These are phyloP conservation scores for Eucalyptus albens DNA, from an alignment of 345 rosid species.

Conservation along the genomic window DNA sequence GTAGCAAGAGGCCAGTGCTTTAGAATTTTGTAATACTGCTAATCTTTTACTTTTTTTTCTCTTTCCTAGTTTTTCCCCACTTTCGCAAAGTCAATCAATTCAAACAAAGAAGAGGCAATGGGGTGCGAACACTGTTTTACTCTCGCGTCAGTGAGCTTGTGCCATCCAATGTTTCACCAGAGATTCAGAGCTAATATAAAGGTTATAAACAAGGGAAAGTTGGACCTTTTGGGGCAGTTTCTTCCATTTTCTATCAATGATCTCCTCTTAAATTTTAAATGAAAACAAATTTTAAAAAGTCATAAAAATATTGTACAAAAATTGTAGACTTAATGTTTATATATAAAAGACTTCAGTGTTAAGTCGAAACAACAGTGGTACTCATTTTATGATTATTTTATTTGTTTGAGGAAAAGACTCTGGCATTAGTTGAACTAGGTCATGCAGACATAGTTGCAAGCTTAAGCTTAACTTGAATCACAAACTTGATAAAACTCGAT, in stretches of 20 bases:
- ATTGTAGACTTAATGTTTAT: not conserved
- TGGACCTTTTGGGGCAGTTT: not conserved
- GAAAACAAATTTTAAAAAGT: not conserved
- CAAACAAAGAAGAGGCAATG: not conserved
- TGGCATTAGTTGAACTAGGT: fast-evolving
- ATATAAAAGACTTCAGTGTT: fast-evolving
- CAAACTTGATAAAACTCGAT: not conserved
- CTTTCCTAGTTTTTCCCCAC: not conserved
- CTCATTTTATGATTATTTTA: not conserved
- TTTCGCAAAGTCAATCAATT: not conserved
- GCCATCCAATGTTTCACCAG: not conserved
- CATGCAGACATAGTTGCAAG: fast-evolving
- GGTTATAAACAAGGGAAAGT: not conserved
- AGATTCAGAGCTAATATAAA: not conserved
- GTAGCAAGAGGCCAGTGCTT: not conserved
- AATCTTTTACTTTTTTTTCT: not conserved
- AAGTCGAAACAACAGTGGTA: fast-evolving
- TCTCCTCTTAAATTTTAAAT: not conserved
- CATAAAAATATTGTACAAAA: not conserved
- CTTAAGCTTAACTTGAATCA: not conserved
- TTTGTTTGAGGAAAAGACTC: not conserved
- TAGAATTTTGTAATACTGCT: not conserved
- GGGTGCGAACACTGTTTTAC: not conserved
- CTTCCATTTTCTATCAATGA: not conserved
- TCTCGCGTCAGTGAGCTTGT: not conserved